phyloP scores from a whole-genome alignment of 2,329 filamentous ascomycete genomes.

The Epichloe baconii region DNA sequence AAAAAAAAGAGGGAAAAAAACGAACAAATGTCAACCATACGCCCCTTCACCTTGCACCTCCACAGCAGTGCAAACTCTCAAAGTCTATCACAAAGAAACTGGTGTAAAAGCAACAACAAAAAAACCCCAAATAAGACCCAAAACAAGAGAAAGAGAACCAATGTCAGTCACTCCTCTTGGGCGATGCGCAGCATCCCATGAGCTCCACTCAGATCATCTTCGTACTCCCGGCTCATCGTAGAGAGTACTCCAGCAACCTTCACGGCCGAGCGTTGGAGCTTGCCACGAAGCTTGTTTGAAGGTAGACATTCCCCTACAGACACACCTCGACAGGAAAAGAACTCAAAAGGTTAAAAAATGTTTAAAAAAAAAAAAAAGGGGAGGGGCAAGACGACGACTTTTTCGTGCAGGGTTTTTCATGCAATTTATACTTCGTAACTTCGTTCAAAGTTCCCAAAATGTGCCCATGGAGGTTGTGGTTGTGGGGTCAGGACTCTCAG shows the following conservation, averaged over 20 bases:
- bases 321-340: constrained; percentile 4
- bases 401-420: not conserved
- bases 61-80: not conserved
- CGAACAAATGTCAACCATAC: not conserved
- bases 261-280: too few species aligned
- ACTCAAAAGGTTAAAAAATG: not conserved
- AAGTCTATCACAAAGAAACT: not conserved
- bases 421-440: constrained; percentile 2
- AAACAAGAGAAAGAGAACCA: not conserved
- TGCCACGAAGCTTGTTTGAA: too few species aligned
- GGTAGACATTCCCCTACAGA: not conserved
- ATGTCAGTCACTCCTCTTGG: not conserved
- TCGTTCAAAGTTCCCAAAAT: constrained; percentile 23
- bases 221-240: not conserved
- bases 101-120: not conserved
- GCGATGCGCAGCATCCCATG: not conserved
- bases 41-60: not conserved
- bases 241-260: too few species aligned
- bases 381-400: too few species aligned
- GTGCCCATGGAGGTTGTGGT: constrained; percentile 18
- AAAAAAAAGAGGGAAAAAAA: not conserved
- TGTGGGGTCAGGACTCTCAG: constrained; percentile 23
- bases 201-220: too few species aligned
- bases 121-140: not conserved
- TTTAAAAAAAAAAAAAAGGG: too few species aligned